Base-by-base conservation (phyloP, 805 yeast genomes). In the Isabelozyma rhagii region DNA sequence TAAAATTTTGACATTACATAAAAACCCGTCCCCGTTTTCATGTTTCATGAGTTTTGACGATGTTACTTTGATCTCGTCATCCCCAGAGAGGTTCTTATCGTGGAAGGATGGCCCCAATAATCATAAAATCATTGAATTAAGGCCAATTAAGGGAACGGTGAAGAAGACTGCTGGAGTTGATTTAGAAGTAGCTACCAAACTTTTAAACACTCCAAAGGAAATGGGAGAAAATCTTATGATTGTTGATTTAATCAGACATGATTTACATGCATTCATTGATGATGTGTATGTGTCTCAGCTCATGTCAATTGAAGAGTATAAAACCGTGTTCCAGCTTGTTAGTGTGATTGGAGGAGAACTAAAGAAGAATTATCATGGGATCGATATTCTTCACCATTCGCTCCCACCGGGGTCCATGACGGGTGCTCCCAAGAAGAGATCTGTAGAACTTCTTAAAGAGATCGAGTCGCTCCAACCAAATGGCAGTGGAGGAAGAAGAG, bases 371-470 rank as follows among this genome's bases (percentile, higher is more conserved):
- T 83, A 78, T 55, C 71, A 77, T 10, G 99, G 98, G 0, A 71
- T 92, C 21, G 98, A 94, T 63, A 72, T 93, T 2, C 74, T 94
- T 10, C 79, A 82, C 17, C 82, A 82, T 51, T 83, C 97, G 0
- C 71, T 96, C 36, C 99, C 99, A 3, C 97, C 99, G 0, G 99
- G 99, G 0, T 93, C 98, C 0, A 94, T 94, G 99, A 94, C 99
- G 0, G 99, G 99, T 3, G 99, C 99, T 0, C 99, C 99, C 2
- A 94, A 94, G 70, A 87, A 85, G 58, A 78, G 97, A 51, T 89
- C 97, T 0, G 96, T 94, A 5, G 94, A 93, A 64, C 65, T 96
- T 4, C 72, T 94, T 28, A 87, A 85, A 52, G 62, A 64, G 0
- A 64, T 87, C 5, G 94, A 87, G 58, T 56, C 66, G 9, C 48